Conservation (phyloP, 768 basidiomycete genomes). For the Suillus clintonianus region DNA sequence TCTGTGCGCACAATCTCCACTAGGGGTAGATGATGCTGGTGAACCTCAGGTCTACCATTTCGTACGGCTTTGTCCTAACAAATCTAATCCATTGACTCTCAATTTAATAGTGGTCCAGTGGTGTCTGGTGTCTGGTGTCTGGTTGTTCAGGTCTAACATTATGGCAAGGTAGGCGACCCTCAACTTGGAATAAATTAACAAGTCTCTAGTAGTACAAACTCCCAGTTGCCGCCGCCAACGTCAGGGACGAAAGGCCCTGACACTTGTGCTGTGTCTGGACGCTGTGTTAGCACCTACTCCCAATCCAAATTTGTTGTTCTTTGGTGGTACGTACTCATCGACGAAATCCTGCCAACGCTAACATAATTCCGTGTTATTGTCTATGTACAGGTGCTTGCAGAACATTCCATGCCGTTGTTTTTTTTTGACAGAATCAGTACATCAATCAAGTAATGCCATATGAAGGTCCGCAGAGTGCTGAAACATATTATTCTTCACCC, state of each 20-base stretch:
- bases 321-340: background rate
- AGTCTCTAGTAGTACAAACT: background rate
- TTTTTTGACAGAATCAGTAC: background rate
- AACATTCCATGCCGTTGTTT: background rate
- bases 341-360: background rate
- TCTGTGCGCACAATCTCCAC: background rate
- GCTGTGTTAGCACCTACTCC: background rate
- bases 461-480: background rate
- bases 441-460: background rate
- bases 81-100: background rate
- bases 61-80: background rate
- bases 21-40: background rate
- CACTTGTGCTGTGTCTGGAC: background rate
- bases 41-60: background rate
- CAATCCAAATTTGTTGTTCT: background rate
- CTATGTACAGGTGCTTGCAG: background rate
- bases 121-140: background rate
- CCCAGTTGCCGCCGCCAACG: background rate
- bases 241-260: background rate
- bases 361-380: background rate
- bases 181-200: background rate
- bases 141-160: background rate
- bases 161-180: background rate
- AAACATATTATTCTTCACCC: background rate
- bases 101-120: background rate